phyloP scores from a whole-genome alignment of 345 rosid species.

The Tarenaya hassleriana region DNA sequence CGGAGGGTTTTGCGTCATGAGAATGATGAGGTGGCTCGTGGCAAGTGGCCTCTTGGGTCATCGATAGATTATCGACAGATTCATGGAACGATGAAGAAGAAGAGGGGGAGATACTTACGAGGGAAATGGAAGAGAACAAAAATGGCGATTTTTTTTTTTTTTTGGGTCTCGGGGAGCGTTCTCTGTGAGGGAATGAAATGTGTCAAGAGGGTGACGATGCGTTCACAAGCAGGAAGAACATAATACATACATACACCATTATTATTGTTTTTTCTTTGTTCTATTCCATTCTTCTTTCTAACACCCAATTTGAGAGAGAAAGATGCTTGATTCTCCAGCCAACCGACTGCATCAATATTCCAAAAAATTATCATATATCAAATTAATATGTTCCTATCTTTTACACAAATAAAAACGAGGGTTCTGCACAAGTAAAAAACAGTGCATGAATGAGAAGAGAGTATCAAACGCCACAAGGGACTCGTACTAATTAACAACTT shows the following conservation, averaged over 20 bases:
- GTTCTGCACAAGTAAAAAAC: no score
- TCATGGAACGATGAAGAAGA: constrained; percentile 10
- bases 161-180: no score
- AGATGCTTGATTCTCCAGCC: no score
- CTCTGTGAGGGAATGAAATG: constrained; percentile 16
- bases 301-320: neutral
- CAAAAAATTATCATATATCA: neutral
- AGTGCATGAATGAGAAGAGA: no score
- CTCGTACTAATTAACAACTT: no score
- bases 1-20: constrained; percentile 23
- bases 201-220: constrained; percentile 26
- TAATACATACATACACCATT: no score
- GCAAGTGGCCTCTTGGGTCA: constrained; percentile 22
- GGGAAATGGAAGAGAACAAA: constrained; percentile 3
- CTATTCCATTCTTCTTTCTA: neutral
- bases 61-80: constrained; percentile 16
- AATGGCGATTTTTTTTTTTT: constrained; percentile 18
- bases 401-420: no score
- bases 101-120: neutral
- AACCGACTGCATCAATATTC: no score
- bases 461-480: no score
- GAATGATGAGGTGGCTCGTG: neutral
- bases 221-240: constrained; percentile 12
- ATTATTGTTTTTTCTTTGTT: neutral
- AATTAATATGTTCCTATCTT: no score